Evolutionary conservation across 768 basidiomycete species (phyloP), one percentile per base, ranked within the genome.

Genomic region (Daedaleopsis nitida): DNA sequence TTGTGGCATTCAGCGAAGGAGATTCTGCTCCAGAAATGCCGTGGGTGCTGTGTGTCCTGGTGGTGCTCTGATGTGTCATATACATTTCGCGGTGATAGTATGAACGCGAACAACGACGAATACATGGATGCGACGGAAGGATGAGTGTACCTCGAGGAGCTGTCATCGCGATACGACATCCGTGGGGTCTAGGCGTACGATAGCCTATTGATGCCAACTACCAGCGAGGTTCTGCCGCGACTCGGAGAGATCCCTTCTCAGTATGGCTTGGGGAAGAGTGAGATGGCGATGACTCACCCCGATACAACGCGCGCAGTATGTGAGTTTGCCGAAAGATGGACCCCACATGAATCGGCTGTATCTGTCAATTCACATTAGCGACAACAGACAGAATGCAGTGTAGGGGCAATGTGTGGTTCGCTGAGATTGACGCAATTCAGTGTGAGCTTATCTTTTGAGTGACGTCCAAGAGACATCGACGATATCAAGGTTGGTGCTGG

Each of bases 11-110:
- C 58, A 56, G 23, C 34, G 62, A 64, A 63, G 62, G 52, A 19
- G 19, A 43, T 45, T 19, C 13, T 48, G 48, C 55, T 54, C 57
- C 51, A 58, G 52, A 59, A 63, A 39, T 49, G 57, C 55, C 57
- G 57, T 63, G 62, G 57, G 62, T 58, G 43, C 55, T 56, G 61
- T 62, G 56, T 58, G 52, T 62, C 61, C 56, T 44, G 52, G 52
- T 62, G 51, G 45, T 58, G 47, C 55, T 24, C 43, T 48, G 51
- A 21, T 50, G 55, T 57, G 55, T 48, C 51, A 53, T 43, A 35
- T 32, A 62, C n/a, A 23, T 44, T 55, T 51, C 47, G 23, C 23
- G 47, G 47, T 24, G 10, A 13, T 24, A 13, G 23, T 24, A 24
- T 49, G 12, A 24, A 27, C 23, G 23, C n/a, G 11, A 27, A 6